These are phyloP conservation scores for Coemansia sp. DNA, from an alignment of 192 early-diverging fungal genomes.

Conservation along the genomic window DNA sequence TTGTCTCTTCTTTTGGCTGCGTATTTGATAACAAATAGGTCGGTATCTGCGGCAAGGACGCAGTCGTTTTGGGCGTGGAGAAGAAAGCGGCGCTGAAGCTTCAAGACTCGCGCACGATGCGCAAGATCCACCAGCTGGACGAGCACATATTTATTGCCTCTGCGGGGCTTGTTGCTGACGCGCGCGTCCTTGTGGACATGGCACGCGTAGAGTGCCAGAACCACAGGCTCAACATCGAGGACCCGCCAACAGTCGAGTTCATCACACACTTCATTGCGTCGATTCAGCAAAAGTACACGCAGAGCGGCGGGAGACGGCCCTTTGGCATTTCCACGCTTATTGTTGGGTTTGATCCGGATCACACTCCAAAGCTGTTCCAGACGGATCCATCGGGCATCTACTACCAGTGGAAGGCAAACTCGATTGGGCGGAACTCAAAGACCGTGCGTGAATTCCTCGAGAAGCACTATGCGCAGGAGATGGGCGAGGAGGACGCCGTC, in stretches of 20 bases:
- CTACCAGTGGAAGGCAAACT: conserved; percentile 97
- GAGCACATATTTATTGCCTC: conserved; percentile 96
- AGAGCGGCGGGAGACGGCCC: conserved; percentile 96
- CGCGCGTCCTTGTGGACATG: conserved; percentile 93
- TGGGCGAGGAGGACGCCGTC: conserved; percentile 74
- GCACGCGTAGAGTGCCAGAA: conserved; percentile 97
- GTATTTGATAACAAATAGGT: conserved; percentile 62
- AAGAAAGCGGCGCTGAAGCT: conserved; percentile 93
- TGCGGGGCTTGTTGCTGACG: conserved; percentile 95
- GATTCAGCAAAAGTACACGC: conserved; percentile 98
- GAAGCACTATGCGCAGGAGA: conserved; percentile 91
- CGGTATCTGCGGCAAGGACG: conserved; percentile 87
- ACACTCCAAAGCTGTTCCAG: conserved; percentile 91
- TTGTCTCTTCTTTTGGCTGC: neutral
- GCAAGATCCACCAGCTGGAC: conserved; percentile 96
- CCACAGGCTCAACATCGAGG: conserved; percentile 96
- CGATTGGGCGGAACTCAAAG: conserved; percentile 95
- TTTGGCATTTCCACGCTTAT: conserved; percentile 98
- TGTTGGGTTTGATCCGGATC: conserved; percentile 88
- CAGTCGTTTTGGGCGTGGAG: conserved; percentile 94
- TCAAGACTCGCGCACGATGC: conserved; percentile 94
- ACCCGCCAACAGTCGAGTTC: conserved; percentile 95
- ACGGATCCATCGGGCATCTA: conserved; percentile 99
- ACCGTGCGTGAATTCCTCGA: conserved; percentile 98
- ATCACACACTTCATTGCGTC: conserved; percentile 96